Percentiles rank a stretch among this genome's conserved stretches.
Conservation (phyloP, 495 filamentous ascomycete species). For the Trichoderma asperelloides region DNA sequence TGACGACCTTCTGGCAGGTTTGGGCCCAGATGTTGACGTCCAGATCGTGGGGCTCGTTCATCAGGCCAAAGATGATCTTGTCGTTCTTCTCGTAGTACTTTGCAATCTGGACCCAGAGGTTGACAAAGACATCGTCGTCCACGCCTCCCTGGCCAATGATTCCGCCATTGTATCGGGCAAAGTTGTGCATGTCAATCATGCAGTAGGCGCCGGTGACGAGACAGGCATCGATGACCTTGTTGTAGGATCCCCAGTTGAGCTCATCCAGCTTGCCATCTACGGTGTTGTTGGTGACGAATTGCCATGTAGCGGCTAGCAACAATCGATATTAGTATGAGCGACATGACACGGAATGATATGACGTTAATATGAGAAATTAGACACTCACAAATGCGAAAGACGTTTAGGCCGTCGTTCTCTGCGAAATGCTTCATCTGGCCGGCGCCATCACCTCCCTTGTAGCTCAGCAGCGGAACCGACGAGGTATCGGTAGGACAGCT, state of each 20-base stretch:
- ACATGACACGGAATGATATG: not conserved
- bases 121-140: conserved; percentile 45
- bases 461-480: conserved; percentile 24
- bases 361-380: not conserved
- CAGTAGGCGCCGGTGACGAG: conserved; percentile 45
- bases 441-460: conserved; percentile 29
- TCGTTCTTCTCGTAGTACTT: conserved; percentile 39
- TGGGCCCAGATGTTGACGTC: conserved; percentile 41
- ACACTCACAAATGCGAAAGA: conserved; percentile 42
- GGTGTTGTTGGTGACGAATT: conserved; percentile 40
- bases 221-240: conserved; percentile 50
- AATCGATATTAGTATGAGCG: not conserved
- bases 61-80: conserved; percentile 50
- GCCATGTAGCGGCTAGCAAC: conserved; percentile 39
- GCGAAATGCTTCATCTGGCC: conserved; percentile 46
- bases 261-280: conserved; percentile 33
- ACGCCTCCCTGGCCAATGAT: conserved; percentile 53
- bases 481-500: conserved; percentile 23
- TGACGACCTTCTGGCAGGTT: conserved; percentile 47
- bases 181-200: conserved; percentile 47
- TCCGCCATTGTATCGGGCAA: conserved; percentile 49
- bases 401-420: conserved; percentile 38
- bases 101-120: conserved; percentile 49
- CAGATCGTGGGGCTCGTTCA: conserved; percentile 53
- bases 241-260: conserved; percentile 43